Percentiles rank a stretch among this genome's conserved stretches.
These are phyloP conservation scores for Bipolaris oryzae DNA, from an alignment of 2,329 filamentous ascomycete species.

Conservation along the genomic window DNA sequence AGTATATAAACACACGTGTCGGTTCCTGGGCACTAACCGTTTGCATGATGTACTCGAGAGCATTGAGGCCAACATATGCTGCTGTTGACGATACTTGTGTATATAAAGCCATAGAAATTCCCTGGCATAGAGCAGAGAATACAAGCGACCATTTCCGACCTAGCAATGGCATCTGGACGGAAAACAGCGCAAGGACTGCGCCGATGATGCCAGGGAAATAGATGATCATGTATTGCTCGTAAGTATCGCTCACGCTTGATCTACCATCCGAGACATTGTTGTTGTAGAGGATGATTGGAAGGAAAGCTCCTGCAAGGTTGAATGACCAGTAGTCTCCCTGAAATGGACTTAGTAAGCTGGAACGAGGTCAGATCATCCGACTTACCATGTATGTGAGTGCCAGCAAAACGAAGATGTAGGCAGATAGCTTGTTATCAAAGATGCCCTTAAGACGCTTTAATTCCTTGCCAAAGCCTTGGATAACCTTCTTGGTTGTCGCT, in stretches of 20 bases:
- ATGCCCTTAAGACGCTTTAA: constrained; percentile 35
- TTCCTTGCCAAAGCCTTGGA: constrained; percentile 30
- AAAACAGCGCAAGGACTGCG: constrained; percentile 29
- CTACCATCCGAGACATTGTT: constrained; percentile 36
- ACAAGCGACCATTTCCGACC: constrained; percentile 40
- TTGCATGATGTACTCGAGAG: constrained; percentile 43
- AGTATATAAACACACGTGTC: not conserved
- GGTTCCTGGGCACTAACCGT: constrained; percentile 20
- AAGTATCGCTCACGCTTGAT: constrained; percentile 32
- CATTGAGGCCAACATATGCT: constrained; percentile 37
- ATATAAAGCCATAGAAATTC: constrained; percentile 40
- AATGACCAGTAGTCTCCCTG: constrained; percentile 43
- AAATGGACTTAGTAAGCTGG: too few species aligned
- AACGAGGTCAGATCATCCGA: not conserved
- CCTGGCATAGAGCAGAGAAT: constrained; percentile 36
- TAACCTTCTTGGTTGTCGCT: constrained; percentile 30
- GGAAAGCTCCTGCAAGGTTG: constrained; percentile 35
- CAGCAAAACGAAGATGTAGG: constrained; percentile 34
- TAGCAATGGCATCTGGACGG: constrained; percentile 35
- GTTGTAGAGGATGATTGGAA: constrained; percentile 37
- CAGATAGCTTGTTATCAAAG: constrained; percentile 35
- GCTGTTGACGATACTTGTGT: constrained; percentile 35
- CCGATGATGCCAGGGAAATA: constrained; percentile 39
- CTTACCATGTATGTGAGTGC: constrained; percentile 36
- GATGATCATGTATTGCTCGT: constrained; percentile 40